Conservation (phyloP, 2,329 filamentous ascomycete genomes). For the Monosporascus ibericus region DNA sequence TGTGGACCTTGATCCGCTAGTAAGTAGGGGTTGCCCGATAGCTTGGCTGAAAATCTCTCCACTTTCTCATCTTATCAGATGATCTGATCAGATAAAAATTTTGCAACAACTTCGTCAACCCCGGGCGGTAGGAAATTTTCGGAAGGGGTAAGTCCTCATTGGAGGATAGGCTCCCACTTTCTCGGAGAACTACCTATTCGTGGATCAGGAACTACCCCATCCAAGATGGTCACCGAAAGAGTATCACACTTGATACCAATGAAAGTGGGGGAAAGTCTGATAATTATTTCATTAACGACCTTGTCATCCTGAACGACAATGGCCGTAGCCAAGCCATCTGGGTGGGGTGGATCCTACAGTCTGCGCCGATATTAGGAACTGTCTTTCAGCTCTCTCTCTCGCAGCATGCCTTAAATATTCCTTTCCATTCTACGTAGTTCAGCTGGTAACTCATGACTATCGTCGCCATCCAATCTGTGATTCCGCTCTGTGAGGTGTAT, state of each 20-base stretch:
- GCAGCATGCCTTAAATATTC: no score
- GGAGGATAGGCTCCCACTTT: neutral
- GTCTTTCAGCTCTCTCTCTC: neutral
- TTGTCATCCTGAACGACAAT: no score
- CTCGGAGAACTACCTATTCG: neutral
- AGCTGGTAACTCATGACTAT: neutral
- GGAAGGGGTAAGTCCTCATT: constrained; percentile 5
- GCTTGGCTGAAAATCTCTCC: no score
- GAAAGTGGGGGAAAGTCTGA: neutral
- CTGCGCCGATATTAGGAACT: neutral
- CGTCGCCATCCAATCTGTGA: neutral
- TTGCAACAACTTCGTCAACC: neutral
- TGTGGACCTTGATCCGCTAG: no score
- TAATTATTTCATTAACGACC: neutral
- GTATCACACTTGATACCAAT: no score
- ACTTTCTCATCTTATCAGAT: neutral
- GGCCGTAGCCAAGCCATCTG: no score
- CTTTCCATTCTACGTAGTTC: neutral
- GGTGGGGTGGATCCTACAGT: neutral
- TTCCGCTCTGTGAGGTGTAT: neutral
- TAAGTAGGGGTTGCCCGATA: no score
- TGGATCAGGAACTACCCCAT: no score
- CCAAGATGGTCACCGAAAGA: no score
- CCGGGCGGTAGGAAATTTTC: neutral
- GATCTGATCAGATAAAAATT: neutral